Conservation (phyloP, 805 yeast genomes). For the Candida nitratophila region DNA sequence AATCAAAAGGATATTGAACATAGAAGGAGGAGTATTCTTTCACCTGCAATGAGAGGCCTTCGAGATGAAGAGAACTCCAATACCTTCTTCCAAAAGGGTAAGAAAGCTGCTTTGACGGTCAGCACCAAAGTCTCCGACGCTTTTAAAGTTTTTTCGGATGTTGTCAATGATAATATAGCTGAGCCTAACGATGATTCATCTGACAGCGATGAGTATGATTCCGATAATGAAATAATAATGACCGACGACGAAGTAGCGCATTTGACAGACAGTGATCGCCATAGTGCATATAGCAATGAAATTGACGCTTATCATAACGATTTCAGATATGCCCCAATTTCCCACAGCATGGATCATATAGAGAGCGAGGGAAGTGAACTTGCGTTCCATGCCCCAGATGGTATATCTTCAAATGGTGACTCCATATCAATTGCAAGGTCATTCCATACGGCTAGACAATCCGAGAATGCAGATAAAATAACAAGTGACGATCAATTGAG, state of each 20-base stretch:
- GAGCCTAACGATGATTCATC: not conserved
- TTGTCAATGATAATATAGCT: conserved; percentile 14
- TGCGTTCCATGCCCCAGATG: too few species aligned
- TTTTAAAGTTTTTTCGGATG: conserved; percentile 15
- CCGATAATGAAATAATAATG: conserved; percentile 5
- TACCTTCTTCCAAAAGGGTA: not conserved
- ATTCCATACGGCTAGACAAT: conserved; percentile 2
- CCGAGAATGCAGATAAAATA: not conserved
- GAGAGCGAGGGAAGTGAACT: too few species aligned
- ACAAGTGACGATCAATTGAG: not conserved
- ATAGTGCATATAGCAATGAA: too few species aligned
- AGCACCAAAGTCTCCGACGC: conserved; percentile 13
- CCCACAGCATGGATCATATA: too few species aligned
- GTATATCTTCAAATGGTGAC: not conserved
- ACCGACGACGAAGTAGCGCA: not conserved
- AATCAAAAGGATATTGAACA: not conserved
- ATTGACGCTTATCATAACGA: not conserved
- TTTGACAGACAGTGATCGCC: too few species aligned
- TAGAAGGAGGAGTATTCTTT: not conserved
- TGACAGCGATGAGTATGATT: not conserved
- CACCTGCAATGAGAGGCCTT: too few species aligned
- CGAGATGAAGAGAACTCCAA: not conserved
- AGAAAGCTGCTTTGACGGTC: conserved; percentile 1
- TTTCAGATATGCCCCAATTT: too few species aligned
- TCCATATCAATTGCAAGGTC: not conserved